Conservation (phyloP, 2,329 filamentous ascomycete species). For the Aspergillus spinulosporus region DNA sequence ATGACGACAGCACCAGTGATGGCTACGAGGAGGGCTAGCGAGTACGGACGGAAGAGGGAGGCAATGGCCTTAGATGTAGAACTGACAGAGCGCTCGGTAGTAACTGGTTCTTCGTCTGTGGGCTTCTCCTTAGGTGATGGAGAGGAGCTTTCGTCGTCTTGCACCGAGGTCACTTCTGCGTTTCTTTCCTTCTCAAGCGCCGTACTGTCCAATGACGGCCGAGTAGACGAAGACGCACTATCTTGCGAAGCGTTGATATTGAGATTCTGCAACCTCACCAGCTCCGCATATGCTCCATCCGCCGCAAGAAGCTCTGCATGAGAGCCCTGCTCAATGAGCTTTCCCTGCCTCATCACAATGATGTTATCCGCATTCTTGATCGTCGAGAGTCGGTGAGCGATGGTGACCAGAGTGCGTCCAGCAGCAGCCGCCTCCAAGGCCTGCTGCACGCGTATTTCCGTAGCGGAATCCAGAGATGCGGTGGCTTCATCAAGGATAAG, state of each 20-base stretch:
- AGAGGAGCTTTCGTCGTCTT: constrained; percentile 1
- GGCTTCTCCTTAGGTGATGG: background rate
- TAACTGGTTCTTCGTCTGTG: constrained; percentile 1
- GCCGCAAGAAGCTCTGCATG: constrained; percentile 34
- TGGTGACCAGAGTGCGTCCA: constrained; percentile 36
- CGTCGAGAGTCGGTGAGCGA: constrained; percentile 41
- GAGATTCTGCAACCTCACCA: constrained; percentile 50
- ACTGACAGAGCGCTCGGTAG: background rate
- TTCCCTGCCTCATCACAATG: constrained; percentile 37
- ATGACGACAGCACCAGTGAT: constrained; percentile 51
- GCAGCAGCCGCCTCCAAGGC: constrained; percentile 32
- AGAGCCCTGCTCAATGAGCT: constrained; percentile 36
- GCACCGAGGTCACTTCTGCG: constrained; percentile 1
- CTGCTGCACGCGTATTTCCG: constrained; percentile 37
- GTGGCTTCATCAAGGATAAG: constrained; percentile 52
- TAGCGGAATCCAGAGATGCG: constrained; percentile 38
- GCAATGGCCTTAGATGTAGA: constrained; percentile 6
- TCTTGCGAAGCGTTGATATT: constrained; percentile 6
- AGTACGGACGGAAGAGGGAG: constrained; percentile 12
- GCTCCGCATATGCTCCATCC: constrained; percentile 49
- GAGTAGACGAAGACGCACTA: background rate
- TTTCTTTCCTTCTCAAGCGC: constrained; percentile 28
- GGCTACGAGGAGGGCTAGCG: constrained; percentile 27
- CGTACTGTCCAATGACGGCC: constrained; percentile 19
- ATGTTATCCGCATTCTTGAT: constrained; percentile 41